These are phyloP conservation scores for Agaricus subrufescens DNA, from an alignment of 768 basidiomycete genomes.

Conservation along the genomic window DNA sequence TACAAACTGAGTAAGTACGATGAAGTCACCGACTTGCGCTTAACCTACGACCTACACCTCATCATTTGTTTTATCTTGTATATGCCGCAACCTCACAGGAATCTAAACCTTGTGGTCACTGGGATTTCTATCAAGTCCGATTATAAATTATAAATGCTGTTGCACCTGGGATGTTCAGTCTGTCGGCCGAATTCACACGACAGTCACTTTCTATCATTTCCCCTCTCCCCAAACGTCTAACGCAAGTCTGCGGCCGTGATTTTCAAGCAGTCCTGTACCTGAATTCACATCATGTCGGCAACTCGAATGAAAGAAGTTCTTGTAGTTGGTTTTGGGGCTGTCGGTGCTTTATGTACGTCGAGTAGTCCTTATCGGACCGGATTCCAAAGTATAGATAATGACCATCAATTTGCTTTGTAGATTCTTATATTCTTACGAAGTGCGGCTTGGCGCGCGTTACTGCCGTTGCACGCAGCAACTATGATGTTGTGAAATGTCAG, in stretches of 20 bases:
- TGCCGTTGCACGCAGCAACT: constrained; percentile 69
- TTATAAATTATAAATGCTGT: too few species aligned
- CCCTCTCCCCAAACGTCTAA: neutral
- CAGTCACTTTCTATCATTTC: neutral
- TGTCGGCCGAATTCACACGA: too few species aligned
- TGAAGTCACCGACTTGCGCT: too few species aligned
- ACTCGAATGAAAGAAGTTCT: constrained; percentile 42
- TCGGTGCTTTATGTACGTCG: constrained; percentile 57
- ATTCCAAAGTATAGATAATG: neutral
- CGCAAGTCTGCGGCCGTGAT: neutral
- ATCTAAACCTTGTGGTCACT: too few species aligned
- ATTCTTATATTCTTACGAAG: constrained; percentile 50
- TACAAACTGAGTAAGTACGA: too few species aligned
- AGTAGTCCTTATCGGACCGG: neutral
- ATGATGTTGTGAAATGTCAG: constrained; percentile 47
- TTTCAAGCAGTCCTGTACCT: too few species aligned
- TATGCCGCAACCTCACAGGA: too few species aligned
- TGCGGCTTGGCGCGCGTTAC: constrained; percentile 63
- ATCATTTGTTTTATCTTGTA: too few species aligned
- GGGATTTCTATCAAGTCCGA: too few species aligned
- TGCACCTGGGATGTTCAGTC: too few species aligned
- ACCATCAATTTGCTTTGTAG: constrained; percentile 24
- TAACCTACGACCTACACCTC: too few species aligned
- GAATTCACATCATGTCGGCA: neutral
- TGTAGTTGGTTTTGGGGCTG: constrained; percentile 61